Conservation (phyloP, 768 basidiomycete species). For the Lactarius deliciosus region DNA sequence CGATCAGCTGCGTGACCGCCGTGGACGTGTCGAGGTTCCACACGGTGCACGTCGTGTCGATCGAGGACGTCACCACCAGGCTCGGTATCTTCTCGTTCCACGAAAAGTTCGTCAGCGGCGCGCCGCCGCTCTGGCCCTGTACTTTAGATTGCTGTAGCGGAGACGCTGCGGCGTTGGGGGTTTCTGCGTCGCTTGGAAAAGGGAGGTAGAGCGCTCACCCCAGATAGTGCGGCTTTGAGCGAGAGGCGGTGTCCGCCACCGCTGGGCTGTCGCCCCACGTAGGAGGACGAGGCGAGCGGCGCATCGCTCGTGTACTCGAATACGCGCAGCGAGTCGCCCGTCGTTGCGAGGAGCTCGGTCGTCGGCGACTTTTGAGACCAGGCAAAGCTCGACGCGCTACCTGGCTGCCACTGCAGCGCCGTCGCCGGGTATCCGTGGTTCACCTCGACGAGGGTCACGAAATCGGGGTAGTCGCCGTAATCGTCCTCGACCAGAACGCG, state of each 20-base stretch:
- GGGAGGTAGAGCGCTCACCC: conserved; percentile 50
- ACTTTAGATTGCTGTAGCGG: conserved; percentile 77
- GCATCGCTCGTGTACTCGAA: conserved; percentile 85
- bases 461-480: conserved; percentile 80
- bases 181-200: conserved; percentile 15
- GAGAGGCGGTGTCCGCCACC: conserved; percentile 61
- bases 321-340: conserved; percentile 88
- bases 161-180: conserved; percentile 3
- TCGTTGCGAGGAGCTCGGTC: conserved; percentile 88
- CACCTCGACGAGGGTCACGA: conserved; percentile 79
- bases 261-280: conserved; percentile 65
- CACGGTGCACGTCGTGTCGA: conserved; percentile 98
- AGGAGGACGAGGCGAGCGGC: conserved; percentile 54
- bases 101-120: conserved; percentile 94
- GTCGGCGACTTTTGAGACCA: conserved; percentile 68
- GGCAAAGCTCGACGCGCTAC: conserved; percentile 55
- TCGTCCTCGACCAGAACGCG: conserved; percentile 86
- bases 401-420: conserved; percentile 90
- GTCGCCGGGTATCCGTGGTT: conserved; percentile 93
- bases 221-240: conserved; percentile 76
- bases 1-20: conserved; percentile 95
- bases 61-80: conserved; percentile 93
- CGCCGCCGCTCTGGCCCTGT: conserved; percentile 76
- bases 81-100: conserved; percentile 95
- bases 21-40: conserved; percentile 97